phyloP scores from a whole-genome alignment of 2,329 filamentous ascomycete species.

The Botrytis byssoidea region DNA sequence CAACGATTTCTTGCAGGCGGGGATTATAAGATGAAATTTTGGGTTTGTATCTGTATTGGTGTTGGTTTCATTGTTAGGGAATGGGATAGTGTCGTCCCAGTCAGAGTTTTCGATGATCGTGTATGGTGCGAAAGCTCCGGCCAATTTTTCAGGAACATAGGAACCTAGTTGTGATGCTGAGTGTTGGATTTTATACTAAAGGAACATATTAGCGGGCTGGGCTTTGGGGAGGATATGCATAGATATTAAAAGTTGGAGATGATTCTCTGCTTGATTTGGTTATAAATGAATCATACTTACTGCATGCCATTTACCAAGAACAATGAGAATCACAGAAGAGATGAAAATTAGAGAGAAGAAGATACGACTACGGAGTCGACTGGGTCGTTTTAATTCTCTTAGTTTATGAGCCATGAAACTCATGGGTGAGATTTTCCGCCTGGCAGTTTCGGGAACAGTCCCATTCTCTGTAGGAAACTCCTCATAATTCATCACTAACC shows the following conservation, averaged over 20 bases:
- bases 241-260: neutral
- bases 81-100: slow-evolving; percentile 24
- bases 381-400: slow-evolving; percentile 27
- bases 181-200: slow-evolving; percentile 25
- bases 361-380: slow-evolving; percentile 26
- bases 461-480: neutral
- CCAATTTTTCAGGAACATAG: slow-evolving; percentile 26
- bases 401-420: slow-evolving; percentile 26
- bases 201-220: neutral
- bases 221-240: neutral
- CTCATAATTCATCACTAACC: slow-evolving; percentile 9
- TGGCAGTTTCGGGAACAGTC: neutral
- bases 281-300: slow-evolving; percentile 6
- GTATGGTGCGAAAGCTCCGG: slow-evolving; percentile 22
- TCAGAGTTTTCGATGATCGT: slow-evolving; percentile 14
- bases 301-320: slow-evolving; percentile 21
- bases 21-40: slow-evolving; percentile 56
- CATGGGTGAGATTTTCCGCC: slow-evolving; percentile 21
- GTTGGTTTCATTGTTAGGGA: slow-evolving; percentile 16
- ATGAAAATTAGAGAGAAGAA: slow-evolving; percentile 22
- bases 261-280: neutral
- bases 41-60: slow-evolving; percentile 24
- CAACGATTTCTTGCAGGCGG: slow-evolving; percentile 44
- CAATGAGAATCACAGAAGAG: slow-evolving; percentile 22
- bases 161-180: slow-evolving; percentile 22